Evolutionary conservation across 305 asterid genomes (phyloP), one percentile per base, ranked within the genome.

Genomic region (Fraxinus greggii): DNA sequence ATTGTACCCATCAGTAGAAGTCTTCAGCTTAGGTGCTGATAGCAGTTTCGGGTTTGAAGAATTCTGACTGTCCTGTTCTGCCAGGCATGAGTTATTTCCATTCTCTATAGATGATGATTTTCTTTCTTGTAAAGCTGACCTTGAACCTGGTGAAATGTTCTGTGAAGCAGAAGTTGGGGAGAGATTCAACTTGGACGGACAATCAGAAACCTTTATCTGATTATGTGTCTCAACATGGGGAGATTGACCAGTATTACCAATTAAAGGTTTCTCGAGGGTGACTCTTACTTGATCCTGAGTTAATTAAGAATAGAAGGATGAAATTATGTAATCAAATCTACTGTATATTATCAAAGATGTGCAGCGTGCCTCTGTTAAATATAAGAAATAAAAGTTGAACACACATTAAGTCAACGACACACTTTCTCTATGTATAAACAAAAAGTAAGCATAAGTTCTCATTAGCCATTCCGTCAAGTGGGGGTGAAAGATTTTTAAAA

Each of bases 1-100:
- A 84, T 94, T 94, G 89, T 87, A 94, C 86, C 97, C 98, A 86
- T 94, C 98, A 75, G 88, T 84, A 74, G 92, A 87, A 77, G 86
- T 86, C 87, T 86, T 94, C 23, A 63, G 88, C 77, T 82, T 77
- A 81, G 92, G 88, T 13, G 84, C 31, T 36, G 93, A 77, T 48
- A 86, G 80, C 72, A 83, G 82, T 80, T 88, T 92, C 3, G 83
- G 79, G 76, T 73, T 42, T 67, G 90, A 79, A 24, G 91, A 81
- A 76, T 78, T 89, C 70, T 78, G 84, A 84, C 78, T 88, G 56
- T 81, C 89, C 76, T 78, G 83, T 78, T 89, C 91, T 40, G 84
- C 75, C 23, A 61, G 13, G 63, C 86, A 56, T 26, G 63, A 31
- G 45, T 19, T 81, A 79, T 74, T 86, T 70, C 86, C 82, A 78